phyloP scores from a whole-genome alignment of 2,329 filamentous ascomycete species.

The Balansia obtecta region DNA sequence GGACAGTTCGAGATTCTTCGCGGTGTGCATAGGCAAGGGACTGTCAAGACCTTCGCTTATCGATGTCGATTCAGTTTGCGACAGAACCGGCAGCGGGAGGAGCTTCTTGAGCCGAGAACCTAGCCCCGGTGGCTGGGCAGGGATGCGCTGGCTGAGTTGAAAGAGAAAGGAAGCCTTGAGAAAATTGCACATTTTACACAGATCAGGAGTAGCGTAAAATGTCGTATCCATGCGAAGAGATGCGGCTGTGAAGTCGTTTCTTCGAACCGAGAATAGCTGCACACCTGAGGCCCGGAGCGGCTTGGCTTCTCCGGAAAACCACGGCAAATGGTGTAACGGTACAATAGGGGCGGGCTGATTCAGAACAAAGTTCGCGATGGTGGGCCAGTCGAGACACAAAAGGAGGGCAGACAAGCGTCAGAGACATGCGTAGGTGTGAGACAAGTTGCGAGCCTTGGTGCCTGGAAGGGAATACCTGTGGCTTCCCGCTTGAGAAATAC shows the following conservation, averaged over 20 bases:
- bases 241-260: no score
- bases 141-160: not conserved
- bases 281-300: no score
- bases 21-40: not conserved
- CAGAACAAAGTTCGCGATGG: not conserved
- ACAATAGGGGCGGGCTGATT: not conserved
- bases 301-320: no score
- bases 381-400: not conserved
- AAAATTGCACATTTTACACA: no score
- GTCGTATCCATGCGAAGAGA: not conserved
- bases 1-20: not conserved
- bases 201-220: not conserved
- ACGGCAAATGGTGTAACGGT: no score
- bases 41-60: not conserved
- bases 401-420: not conserved
- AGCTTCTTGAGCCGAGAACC: not conserved
- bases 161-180: not conserved
- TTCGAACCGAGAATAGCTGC: no score
- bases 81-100: not conserved
- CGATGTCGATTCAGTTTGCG: not conserved
- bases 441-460: not conserved
- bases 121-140: not conserved
- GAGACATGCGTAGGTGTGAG: slow-evolving; percentile 1
- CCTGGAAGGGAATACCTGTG: not conserved
- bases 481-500: not conserved